Conservation (phyloP, 805 yeast species). For the Ogataea paraovalis region DNA sequence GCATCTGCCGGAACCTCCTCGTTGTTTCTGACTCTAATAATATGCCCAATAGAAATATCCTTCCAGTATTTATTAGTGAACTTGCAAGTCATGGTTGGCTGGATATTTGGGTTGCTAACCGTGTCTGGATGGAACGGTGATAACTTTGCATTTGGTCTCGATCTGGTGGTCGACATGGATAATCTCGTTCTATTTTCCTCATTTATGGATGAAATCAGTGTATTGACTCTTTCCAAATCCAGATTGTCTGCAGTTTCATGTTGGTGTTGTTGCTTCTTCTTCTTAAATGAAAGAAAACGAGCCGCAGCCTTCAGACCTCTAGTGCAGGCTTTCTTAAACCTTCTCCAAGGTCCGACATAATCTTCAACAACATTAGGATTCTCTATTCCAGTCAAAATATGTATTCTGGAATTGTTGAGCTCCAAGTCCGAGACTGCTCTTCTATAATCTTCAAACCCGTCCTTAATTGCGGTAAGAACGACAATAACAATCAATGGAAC, state of each 20-base stretch:
- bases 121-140: slow-evolving; percentile 27
- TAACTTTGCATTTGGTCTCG: slow-evolving; percentile 13
- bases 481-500: slow-evolving; percentile 82
- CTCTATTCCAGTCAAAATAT: slow-evolving; percentile 46
- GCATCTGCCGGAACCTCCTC: slow-evolving; percentile 82
- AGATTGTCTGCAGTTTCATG: neutral
- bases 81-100: slow-evolving; percentile 31
- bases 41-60: slow-evolving; percentile 67
- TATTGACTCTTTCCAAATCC: slow-evolving; percentile 11
- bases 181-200: slow-evolving; percentile 3
- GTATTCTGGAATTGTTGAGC: slow-evolving; percentile 62
- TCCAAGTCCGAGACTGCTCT: slow-evolving; percentile 63
- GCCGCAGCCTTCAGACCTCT: slow-evolving; percentile 19
- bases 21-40: slow-evolving; percentile 63
- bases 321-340: slow-evolving; percentile 55
- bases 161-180: slow-evolving; percentile 14
- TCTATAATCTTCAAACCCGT: slow-evolving; percentile 73
- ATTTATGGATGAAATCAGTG: slow-evolving; percentile 12
- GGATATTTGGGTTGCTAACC: slow-evolving; percentile 30
- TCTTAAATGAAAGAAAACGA: slow-evolving; percentile 8
- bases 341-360: slow-evolving; percentile 60
- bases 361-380: slow-evolving; percentile 58
- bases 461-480: slow-evolving; percentile 66
- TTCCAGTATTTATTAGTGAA: slow-evolving; percentile 49
- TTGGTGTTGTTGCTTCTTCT: slow-evolving; percentile 3